Evolutionary conservation across 495 filamentous ascomycete genomes (phyloP).

Genomic region (Hyaloscypha hepaticicola): DNA sequence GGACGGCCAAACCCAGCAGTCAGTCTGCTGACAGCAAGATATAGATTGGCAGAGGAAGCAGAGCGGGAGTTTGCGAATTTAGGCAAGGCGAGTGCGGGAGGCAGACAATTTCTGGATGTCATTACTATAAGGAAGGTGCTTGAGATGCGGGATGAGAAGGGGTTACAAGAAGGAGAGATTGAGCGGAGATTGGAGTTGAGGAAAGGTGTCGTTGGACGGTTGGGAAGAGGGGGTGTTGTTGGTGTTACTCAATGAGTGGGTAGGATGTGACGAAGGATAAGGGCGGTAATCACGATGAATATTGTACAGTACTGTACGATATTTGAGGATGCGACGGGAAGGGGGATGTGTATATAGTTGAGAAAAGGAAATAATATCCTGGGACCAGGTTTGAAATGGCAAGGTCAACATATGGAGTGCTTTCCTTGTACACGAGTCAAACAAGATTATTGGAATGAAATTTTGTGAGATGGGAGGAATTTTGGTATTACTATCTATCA

Average conservation of each 20-base stretch:
- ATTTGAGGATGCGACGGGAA: too few species aligned
- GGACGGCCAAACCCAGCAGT: slow-evolving; percentile 25
- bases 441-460: too few species aligned
- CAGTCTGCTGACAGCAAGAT: slow-evolving; percentile 22
- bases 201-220: slow-evolving; percentile 52
- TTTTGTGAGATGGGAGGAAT: too few species aligned
- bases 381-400: too few species aligned
- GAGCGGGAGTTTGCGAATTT: slow-evolving; percentile 49
- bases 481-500: not conserved
- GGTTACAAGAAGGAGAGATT: slow-evolving; percentile 51
- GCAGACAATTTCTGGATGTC: slow-evolving; percentile 61
- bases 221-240: slow-evolving; percentile 55
- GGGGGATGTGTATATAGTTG: too few species aligned
- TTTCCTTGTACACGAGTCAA: too few species aligned
- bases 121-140: slow-evolving; percentile 60
- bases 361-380: too few species aligned
- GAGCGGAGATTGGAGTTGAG: slow-evolving; percentile 58
- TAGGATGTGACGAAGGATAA: too few species aligned
- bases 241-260: slow-evolving; percentile 35
- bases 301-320: too few species aligned
- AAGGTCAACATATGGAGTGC: too few species aligned
- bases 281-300: too few species aligned
- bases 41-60: slow-evolving; percentile 36
- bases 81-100: slow-evolving; percentile 46
- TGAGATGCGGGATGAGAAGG: slow-evolving; percentile 56